These are phyloP conservation scores for Cinnamomum micranthum DNA, from an alignment of 164 flowering plant species.

Conservation along the genomic window DNA sequence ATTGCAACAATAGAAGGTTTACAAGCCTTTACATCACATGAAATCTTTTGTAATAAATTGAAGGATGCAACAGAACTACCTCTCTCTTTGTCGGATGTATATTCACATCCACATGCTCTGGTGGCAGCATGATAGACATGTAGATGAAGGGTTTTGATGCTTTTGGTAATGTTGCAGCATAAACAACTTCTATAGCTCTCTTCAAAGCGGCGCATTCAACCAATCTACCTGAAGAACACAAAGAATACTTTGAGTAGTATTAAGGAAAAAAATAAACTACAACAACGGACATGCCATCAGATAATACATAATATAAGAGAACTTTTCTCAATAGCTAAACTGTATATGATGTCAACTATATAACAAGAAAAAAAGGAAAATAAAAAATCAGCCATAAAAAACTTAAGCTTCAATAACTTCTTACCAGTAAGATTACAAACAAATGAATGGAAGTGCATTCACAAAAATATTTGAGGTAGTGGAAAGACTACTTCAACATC, in stretches of 20 bases:
- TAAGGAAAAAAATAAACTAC: not conserved
- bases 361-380: too few relatives aligned
- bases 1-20: not conserved
- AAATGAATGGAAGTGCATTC: too few relatives aligned
- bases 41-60: too few relatives aligned
- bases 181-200: constrained; percentile 91
- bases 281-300: not conserved
- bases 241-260: not conserved
- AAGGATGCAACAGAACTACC: constrained; percentile 34
- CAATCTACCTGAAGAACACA: constrained; percentile 59
- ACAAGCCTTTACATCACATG: not conserved
- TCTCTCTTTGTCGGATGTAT: constrained; percentile 96
- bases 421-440: too few relatives aligned
- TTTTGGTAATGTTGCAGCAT: constrained; percentile 92
- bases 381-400: too few relatives aligned
- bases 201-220: constrained; percentile 89
- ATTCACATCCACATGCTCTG: constrained; percentile 95
- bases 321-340: too few relatives aligned
- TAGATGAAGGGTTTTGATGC: constrained; percentile 95
- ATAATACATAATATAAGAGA: too few relatives aligned
- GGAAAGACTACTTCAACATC: too few relatives aligned
- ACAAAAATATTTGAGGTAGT: too few relatives aligned
- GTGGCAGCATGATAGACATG: constrained; percentile 86
- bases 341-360: too few relatives aligned
- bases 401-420: too few relatives aligned